These are phyloP conservation scores for Sanghuangporus weigelae DNA, from an alignment of 1,284 basidiomycete species.

Conservation along the genomic window DNA sequence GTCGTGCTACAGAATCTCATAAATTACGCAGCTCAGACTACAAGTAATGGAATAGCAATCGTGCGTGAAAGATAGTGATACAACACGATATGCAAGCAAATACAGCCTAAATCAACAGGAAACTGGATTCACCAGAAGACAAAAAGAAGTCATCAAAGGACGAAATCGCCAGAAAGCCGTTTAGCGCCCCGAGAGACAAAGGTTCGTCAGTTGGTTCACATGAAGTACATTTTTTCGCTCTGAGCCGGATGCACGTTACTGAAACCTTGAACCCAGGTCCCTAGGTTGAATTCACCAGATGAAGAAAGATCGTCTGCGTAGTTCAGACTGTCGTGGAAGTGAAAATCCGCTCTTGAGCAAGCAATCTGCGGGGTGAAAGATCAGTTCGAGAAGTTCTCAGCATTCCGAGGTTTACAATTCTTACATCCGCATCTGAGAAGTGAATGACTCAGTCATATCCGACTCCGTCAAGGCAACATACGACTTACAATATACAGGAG, in stretches of 20 bases:
- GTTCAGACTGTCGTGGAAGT: constrained; percentile 2
- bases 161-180: neutral
- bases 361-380: constrained; percentile 10
- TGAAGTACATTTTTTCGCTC: constrained; percentile 14
- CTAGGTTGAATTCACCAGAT: constrained; percentile 7
- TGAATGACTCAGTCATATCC: neutral
- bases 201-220: constrained; percentile 1
- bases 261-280: constrained; percentile 8
- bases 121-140: neutral
- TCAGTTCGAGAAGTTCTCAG: neutral
- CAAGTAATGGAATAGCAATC: neutral
- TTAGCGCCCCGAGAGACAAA: neutral
- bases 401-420: neutral
- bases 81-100: neutral
- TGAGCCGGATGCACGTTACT: neutral
- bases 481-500: constrained; percentile 25
- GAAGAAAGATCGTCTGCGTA: constrained; percentile 3
- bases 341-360: constrained; percentile 12
- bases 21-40: neutral
- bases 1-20: neutral
- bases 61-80: neutral
- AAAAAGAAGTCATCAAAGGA: neutral
- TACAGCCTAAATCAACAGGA: neutral
- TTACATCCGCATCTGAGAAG: constrained; percentile 21
- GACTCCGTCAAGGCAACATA: neutral